A percentile compares a stretch with the other conserved stretches of the same genome.
Evolutionary conservation across 148 eudicot genomes (phyloP).

Genomic region (Nepenthes mirabilis): DNA sequence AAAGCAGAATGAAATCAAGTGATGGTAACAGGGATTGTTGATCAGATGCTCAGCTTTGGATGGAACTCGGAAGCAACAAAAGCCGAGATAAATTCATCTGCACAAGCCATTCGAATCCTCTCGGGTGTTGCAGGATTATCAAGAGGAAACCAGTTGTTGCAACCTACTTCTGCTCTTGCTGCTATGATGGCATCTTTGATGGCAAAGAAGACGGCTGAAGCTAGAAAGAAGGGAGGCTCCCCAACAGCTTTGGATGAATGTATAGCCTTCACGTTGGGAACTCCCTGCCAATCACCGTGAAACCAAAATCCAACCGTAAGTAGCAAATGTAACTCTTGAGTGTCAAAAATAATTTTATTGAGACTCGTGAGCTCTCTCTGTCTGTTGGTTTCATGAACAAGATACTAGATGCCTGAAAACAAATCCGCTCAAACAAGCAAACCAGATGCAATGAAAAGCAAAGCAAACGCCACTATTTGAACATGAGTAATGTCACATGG

Average conservation of each 20-base stretch:
- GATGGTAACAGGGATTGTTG: neutral
- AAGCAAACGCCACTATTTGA: too few relatives aligned
- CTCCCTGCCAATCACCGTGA: slow-evolving; percentile 32
- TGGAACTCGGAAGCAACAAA: slow-evolving; percentile 41
- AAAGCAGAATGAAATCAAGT: too few relatives aligned
- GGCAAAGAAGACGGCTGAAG: slow-evolving; percentile 78
- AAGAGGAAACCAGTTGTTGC: slow-evolving; percentile 75
- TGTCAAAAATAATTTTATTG: too few relatives aligned
- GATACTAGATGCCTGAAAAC: too few relatives aligned
- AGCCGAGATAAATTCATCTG: slow-evolving; percentile 43
- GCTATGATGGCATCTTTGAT: slow-evolving; percentile 84
- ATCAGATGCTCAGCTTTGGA: slow-evolving; percentile 71
- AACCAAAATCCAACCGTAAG: neutral
- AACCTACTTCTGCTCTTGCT: slow-evolving; percentile 70
- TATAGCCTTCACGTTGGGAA: slow-evolving; percentile 77
- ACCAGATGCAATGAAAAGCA: too few relatives aligned
- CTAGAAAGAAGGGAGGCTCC: slow-evolving; percentile 96
- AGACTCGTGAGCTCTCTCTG: too few relatives aligned
- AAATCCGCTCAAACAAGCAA: too few relatives aligned
- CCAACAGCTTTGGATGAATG: slow-evolving; percentile 98
- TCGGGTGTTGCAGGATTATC: slow-evolving; percentile 98
- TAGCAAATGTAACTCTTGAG: too few relatives aligned
- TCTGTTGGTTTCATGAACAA: too few relatives aligned
- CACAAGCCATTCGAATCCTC: slow-evolving; percentile 89
- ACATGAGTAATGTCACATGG: too few relatives aligned